These are phyloP conservation scores for Linum usitatissimum DNA, from an alignment of 345 rosid genomes.

Conservation along the genomic window DNA sequence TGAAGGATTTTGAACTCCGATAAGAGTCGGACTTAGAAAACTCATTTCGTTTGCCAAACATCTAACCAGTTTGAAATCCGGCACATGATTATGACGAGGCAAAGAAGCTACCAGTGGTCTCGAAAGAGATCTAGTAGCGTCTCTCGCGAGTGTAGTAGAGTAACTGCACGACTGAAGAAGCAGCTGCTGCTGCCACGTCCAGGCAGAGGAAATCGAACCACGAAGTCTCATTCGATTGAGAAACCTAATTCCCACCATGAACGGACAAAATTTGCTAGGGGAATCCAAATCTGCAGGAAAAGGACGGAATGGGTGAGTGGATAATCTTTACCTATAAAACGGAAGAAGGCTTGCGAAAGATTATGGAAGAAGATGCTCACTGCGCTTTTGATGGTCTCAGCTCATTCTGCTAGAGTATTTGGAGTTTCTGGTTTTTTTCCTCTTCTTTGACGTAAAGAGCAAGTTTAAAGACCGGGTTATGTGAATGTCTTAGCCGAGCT, in stretches of 20 bases:
- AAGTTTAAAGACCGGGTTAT: no score
- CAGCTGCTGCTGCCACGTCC: slow-evolving; percentile 9
- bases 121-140: slow-evolving; percentile 11
- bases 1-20: slow-evolving; percentile 9
- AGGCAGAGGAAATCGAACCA: slow-evolving; percentile 18
- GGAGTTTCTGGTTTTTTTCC: no score
- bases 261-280: not conserved
- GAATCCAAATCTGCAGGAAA: no score
- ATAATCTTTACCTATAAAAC: no score
- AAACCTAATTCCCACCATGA: slow-evolving; percentile 40
- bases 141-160: slow-evolving; percentile 11
- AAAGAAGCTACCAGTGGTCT: slow-evolving; percentile 14
- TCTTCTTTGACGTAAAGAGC: no score
- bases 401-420: no score
- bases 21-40: slow-evolving; percentile 8
- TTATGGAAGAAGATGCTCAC: no score
- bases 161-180: slow-evolving; percentile 11
- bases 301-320: no score
- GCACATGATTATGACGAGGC: slow-evolving; percentile 10
- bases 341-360: no score
- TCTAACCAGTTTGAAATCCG: slow-evolving; percentile 12
- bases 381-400: no score
- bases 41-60: slow-evolving; percentile 12
- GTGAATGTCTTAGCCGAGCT: no score
- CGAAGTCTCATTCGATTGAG: slow-evolving; percentile 27